Evolutionary conservation across 768 basidiomycete genomes (phyloP).

Genomic region (Boletales sp.): DNA sequence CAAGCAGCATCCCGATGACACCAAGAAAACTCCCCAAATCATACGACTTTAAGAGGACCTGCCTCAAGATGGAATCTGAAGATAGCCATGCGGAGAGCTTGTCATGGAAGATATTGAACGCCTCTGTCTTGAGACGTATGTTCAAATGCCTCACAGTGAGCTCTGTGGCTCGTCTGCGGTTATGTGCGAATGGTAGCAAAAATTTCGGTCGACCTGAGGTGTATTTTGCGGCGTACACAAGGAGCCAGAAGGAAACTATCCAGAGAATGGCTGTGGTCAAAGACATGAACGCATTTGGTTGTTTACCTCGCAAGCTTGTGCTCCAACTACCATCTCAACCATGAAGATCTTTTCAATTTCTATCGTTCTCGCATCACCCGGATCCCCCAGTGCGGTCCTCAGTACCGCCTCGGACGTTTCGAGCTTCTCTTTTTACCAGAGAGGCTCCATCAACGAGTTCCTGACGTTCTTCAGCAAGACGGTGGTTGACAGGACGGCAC

Average conservation of each 20-base stretch:
- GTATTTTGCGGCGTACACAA: slow-evolving; percentile 25
- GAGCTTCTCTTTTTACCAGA: slow-evolving; percentile 92
- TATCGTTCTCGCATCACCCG: slow-evolving; percentile 63
- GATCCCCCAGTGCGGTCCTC: slow-evolving; percentile 61
- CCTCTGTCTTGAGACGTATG: slow-evolving; percentile 44
- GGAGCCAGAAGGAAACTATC: slow-evolving; percentile 21
- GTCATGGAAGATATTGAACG: slow-evolving; percentile 50
- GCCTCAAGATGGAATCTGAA: slow-evolving; percentile 22
- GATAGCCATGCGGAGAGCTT: slow-evolving; percentile 35
- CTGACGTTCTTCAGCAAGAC: slow-evolving; percentile 93
- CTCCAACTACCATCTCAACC: slow-evolving; percentile 17
- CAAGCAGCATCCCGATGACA: slow-evolving; percentile 45
- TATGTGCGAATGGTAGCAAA: slow-evolving; percentile 20
- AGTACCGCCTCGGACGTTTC: slow-evolving; percentile 74
- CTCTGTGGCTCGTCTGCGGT: slow-evolving; percentile 17
- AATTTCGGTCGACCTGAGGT: slow-evolving; percentile 11
- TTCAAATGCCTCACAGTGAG: slow-evolving; percentile 25
- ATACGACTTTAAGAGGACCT: slow-evolving; percentile 40
- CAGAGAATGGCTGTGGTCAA: slow-evolving; percentile 18
- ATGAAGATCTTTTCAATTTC: slow-evolving; percentile 92
- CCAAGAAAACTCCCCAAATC: slow-evolving; percentile 45
- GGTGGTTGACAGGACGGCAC: slow-evolving; percentile 81
- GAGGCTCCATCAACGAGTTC: slow-evolving; percentile 84
- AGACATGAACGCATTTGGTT: slow-evolving; percentile 16
- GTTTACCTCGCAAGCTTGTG: neutral